Percentiles rank a stretch among this genome's conserved stretches.
These are phyloP conservation scores for Senecio squalidus DNA, from an alignment of 140 eudicot genomes.

Conservation along the genomic window DNA sequence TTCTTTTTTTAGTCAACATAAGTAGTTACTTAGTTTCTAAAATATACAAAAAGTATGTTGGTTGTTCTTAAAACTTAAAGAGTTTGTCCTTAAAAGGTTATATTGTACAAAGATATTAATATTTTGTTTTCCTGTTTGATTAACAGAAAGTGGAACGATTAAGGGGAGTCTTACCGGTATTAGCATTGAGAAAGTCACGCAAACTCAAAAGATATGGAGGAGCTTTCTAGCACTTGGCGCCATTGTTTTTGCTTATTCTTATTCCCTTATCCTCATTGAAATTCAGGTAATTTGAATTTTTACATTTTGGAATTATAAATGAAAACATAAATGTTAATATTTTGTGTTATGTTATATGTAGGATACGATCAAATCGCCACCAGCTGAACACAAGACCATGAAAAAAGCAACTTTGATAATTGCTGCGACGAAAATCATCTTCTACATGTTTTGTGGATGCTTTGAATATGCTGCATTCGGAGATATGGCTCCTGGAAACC, in stretches of 20 bases:
- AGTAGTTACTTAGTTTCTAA: background rate
- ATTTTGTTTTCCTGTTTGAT: background rate
- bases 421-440: conserved; percentile 52
- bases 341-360: background rate
- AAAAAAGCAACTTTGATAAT: conserved; percentile 64
- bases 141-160: conserved; percentile 42
- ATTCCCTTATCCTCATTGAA: conserved; percentile 74
- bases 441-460: conserved; percentile 89
- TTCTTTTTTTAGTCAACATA: background rate
- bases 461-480: conserved; percentile 93
- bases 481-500: conserved; percentile 72
- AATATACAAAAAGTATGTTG: background rate
- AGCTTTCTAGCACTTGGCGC: conserved; percentile 86
- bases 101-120: too few species aligned
- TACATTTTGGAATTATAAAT: background rate
- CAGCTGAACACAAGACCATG: conserved; percentile 79
- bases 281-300: conserved; percentile 49
- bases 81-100: too few species aligned
- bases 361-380: conserved; percentile 83
- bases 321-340: background rate
- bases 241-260: conserved; percentile 84
- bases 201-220: conserved; percentile 63
- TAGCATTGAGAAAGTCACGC: conserved; percentile 62
- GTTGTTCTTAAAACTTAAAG: conserved; percentile 1
- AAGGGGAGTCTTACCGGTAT: conserved; percentile 77